phyloP scores from a whole-genome alignment of 805 yeast species.

The Candida oleophila region DNA sequence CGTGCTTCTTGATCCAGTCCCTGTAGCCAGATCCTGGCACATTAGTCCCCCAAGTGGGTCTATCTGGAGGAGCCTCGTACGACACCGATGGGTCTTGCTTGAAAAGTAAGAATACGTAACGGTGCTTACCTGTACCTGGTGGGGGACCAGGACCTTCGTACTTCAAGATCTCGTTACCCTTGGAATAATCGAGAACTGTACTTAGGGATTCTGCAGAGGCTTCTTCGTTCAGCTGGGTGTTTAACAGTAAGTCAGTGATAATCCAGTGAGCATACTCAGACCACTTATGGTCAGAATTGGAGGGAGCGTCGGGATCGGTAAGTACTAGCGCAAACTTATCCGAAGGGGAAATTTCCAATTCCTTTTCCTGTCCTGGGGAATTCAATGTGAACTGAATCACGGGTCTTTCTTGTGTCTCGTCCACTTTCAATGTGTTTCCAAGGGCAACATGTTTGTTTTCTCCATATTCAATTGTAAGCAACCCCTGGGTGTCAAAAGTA shows the following conservation, averaged over 20 bases:
- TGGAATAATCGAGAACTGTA: conserved; percentile 32
- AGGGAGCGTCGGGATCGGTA: conserved; percentile 96
- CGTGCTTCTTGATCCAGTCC: conserved; percentile 67
- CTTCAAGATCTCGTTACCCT: conserved; percentile 45
- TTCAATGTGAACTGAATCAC: conserved; percentile 62
- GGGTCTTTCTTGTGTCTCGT: conserved; percentile 70
- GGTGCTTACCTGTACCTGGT: conserved; percentile 77
- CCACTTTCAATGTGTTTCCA: conserved; percentile 70
- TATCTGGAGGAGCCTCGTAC: conserved; percentile 46
- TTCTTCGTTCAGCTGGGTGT: conserved; percentile 28
- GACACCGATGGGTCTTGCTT: conserved; percentile 55
- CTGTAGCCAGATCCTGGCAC: conserved; percentile 74
- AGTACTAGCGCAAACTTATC: conserved; percentile 71
- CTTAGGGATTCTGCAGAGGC: conserved; percentile 32
- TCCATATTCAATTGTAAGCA: conserved; percentile 60
- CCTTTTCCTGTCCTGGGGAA: conserved; percentile 42
- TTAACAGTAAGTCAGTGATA: conserved; percentile 51
- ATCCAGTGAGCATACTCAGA: conserved; percentile 84
- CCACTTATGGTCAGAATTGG: conserved; percentile 79
- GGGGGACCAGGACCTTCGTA: conserved; percentile 94
- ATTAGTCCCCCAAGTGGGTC: conserved; percentile 87
- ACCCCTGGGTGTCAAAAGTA: conserved; percentile 48
- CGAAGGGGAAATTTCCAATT: conserved; percentile 38
- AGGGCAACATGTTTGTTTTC: conserved; percentile 64
- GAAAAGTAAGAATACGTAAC: conserved; percentile 76